Base-by-base conservation (phyloP, 139 green algal species). In the Chlamydomonas sphaeroides region DNA sequence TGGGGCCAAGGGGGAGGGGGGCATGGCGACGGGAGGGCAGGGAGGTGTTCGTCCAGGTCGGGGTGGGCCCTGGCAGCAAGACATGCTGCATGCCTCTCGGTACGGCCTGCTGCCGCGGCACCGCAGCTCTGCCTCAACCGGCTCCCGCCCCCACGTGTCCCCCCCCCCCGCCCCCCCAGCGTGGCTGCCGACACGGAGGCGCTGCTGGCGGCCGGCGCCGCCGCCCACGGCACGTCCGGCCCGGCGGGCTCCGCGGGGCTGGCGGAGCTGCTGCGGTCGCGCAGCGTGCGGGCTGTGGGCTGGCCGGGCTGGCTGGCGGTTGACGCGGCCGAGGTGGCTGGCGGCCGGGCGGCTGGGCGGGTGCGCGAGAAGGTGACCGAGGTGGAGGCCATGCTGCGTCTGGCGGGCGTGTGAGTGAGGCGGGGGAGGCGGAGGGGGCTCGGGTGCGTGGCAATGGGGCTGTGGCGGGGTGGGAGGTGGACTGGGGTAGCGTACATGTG, bases 291-390 rank as follows among this genome's bases (percentile, higher is more conserved):
- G 65, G 66, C 85, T 8, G 89, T 93, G 45, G 63, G 80, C n/a
- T 96, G 89, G 45, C 6, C 67, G 1, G 89, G 69, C 1, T 97
- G 94, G 94, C 57, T 87, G 56, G 51, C 23, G n/a, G 85, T 97
- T 10, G 92, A 97, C 62, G 91, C 84, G 25, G 79, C 78, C 17
- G 94, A 97, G 83, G 67, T 92, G 63, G 23, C 20, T 35, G 59
- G 49, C 25, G 94, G 94, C 1, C 0, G 66, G 57, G 70, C 68
- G 21, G 26, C 17, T 53, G 94, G 94, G n/a, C 92, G 93, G 62
- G 77, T 75, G 48, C 79, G 94, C 1, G 90, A 95, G 53, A 97
- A 97, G 88, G 56, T 95, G 26, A 81, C 84, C 33, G 20, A 70
- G 30, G 51, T 94, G 66, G 48, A 74, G 15, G 85, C 91, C 21